Conservation (phyloP, 108 stramenopile species). For the Ochromonas danica region DNA sequence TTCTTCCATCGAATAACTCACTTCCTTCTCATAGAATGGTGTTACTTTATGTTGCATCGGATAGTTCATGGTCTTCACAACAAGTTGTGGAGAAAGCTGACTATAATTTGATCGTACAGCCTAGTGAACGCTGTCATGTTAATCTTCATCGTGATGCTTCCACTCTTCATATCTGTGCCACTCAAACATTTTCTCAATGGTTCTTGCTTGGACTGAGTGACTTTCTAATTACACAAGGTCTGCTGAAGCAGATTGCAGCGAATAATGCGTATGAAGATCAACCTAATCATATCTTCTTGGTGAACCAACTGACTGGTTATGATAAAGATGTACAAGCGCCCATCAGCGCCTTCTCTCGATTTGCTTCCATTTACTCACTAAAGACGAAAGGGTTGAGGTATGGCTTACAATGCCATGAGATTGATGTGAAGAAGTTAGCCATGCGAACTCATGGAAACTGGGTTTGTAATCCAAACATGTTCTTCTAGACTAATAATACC, state of each 20-base stretch:
- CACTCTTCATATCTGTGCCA: not conserved
- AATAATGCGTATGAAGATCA: too few relatives aligned
- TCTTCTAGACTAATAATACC: too few relatives aligned
- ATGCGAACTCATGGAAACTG: not conserved
- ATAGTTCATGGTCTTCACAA: not conserved
- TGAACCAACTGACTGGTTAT: not conserved
- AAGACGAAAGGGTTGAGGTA: not conserved
- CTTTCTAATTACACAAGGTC: not conserved
- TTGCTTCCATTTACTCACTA: not conserved
- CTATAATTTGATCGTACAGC: not conserved
- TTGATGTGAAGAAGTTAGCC: too few relatives aligned
- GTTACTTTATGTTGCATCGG: not conserved
- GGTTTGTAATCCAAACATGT: not conserved
- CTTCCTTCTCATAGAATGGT: not conserved
- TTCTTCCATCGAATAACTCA: not conserved
- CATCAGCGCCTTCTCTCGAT: not conserved
- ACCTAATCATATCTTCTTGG: not conserved
- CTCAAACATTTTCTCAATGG: not conserved
- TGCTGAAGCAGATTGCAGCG: not conserved
- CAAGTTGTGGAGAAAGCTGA: not conserved
- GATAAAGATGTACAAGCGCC: too few relatives aligned
- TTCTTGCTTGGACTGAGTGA: not conserved
- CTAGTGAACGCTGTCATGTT: not conserved
- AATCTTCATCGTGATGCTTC: not conserved
- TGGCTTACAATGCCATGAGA: not conserved